Percentiles rank a stretch among this genome's conserved stretches.
Conservation (phyloP, 2,329 filamentous ascomycete species). For the Pseudocercospora pini-densiflorae region DNA sequence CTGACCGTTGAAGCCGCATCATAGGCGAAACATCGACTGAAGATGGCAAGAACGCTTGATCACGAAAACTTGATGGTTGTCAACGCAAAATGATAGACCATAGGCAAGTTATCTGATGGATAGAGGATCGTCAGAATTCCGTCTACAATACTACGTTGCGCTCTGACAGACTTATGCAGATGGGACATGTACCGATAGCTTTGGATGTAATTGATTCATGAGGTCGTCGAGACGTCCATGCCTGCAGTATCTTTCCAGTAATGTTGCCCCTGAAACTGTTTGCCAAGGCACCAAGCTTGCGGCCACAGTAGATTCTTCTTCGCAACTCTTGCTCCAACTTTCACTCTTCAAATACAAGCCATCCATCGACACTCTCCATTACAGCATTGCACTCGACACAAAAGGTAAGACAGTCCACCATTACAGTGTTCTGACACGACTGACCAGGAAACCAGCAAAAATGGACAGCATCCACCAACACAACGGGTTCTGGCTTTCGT, state of each 20-base stretch:
- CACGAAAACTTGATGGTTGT: background rate
- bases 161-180: background rate
- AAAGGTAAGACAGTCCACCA: background rate
- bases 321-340: background rate
- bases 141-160: background rate
- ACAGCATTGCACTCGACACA: background rate
- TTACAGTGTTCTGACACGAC: background rate
- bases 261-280: slow-evolving; percentile 1
- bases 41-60: background rate
- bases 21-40: background rate
- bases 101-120: too few relatives aligned
- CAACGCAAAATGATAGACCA: background rate
- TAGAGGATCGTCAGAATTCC: too few relatives aligned
- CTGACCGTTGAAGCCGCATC: background rate
- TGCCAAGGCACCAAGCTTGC: background rate
- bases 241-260: background rate
- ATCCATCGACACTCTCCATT: background rate
- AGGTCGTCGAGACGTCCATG: background rate
- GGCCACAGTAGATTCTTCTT: background rate
- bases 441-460: background rate
- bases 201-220: background rate
- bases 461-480: background rate
- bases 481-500: background rate
- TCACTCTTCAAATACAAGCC: background rate
- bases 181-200: too few relatives aligned